Evolutionary conservation across 169 alveolate genomes (phyloP), one percentile per base, ranked within the genome.

Genomic region (Toxoplasma gondii): DNA sequence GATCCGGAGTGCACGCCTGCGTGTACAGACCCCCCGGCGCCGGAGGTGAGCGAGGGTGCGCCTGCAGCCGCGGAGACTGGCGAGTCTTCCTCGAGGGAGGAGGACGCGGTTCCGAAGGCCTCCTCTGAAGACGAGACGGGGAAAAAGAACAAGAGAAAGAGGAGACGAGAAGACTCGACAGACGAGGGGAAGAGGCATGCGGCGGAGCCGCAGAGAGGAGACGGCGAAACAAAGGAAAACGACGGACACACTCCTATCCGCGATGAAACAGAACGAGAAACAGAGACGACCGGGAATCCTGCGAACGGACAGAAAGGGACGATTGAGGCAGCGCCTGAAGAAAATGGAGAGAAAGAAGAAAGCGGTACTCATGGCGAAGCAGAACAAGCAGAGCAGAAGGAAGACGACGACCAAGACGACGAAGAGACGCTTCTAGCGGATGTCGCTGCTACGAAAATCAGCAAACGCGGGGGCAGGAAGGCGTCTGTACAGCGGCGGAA

Each of bases 81-180:
- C 4, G 58, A 12, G 12, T 4, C 58, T 4, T 4, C 58, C 22
- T 4, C 58, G 12, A 49, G 58, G 4, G 58, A 49, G 12, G 58
- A 49, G 4, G 4, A 4, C 58, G 4, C 58, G 58, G 12, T 4
- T 70, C 38, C 81, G 78, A 16, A 74, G 84, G 94, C 92, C 93
- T 95, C 94, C 74, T 96, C 95, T 24, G 96, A 94, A 44, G 94
- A 82, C 19, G 97, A 95, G 38, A 96, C 74, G 5, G 74, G n/a
- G 74, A 64, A 27, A 31, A 64, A 31, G 74, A 27, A 19, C 4
- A 64, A 16, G 29, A 4, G 74, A 31, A 64, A 27, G 74, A 16
- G 74, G 22, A 16, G n/a, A 27, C 31, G 16, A 9, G 44, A 38
- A 1, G 86, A 45, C 41, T 84, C 19, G 80, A 86, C 43, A 29